Evolutionary conservation across 306 rosid genomes (phyloP).

Genomic region (Biancaea sappan): DNA sequence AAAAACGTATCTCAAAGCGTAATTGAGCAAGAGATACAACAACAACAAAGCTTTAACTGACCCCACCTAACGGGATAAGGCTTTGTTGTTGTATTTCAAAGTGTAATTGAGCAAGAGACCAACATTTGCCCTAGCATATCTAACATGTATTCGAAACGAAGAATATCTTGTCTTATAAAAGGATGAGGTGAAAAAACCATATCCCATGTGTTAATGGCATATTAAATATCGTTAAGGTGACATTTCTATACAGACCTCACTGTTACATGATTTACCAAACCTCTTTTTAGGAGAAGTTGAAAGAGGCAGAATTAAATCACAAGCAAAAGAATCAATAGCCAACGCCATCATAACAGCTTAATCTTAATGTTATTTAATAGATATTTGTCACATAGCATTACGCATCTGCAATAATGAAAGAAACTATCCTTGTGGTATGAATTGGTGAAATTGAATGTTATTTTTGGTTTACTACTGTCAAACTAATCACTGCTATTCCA

Average conservation of each 20-base stretch:
- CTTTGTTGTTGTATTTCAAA: background rate
- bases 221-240: background rate
- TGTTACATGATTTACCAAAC: slow-evolving; percentile 4
- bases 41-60: no score
- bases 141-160: background rate
- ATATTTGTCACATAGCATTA: slow-evolving; percentile 2
- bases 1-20: background rate
- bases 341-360: slow-evolving; percentile 2
- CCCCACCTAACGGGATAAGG: no score
- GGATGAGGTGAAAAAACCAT: background rate
- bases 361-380: slow-evolving; percentile 6
- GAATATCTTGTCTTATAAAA: slow-evolving; percentile 3
- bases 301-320: background rate
- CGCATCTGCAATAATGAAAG: slow-evolving; percentile 23
- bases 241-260: slow-evolving; percentile 2
- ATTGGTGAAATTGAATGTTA: background rate
- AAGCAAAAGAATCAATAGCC: background rate
- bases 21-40: no score
- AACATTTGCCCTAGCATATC: background rate
- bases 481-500: background rate
- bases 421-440: slow-evolving; percentile 2
- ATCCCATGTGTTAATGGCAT: background rate
- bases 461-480: background rate
- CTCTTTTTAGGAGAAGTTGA: slow-evolving; percentile 13
- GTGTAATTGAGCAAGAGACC: background rate